Conservation (phyloP, 2,329 filamentous ascomycete species). For the Proliferodiscus dingleyae region DNA sequence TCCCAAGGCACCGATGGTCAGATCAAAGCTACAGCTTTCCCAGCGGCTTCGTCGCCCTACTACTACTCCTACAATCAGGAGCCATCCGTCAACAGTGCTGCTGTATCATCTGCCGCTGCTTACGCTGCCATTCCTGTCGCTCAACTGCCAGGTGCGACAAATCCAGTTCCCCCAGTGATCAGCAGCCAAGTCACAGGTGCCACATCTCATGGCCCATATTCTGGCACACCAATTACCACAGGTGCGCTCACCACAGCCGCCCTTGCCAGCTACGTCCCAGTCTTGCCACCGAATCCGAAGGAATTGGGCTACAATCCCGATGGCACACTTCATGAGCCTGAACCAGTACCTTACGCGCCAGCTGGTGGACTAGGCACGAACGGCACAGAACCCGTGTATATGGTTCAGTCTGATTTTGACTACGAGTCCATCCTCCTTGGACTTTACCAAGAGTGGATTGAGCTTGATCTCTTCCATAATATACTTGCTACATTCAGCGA, state of each 20-base stretch:
- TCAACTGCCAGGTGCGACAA: conserved; percentile 26
- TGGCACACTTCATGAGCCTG: conserved; percentile 59
- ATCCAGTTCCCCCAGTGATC: conserved; percentile 34
- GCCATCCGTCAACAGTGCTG: conserved; percentile 23
- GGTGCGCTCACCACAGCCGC: conserved; percentile 60
- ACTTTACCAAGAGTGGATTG: conserved; percentile 80
- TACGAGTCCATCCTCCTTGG: conserved; percentile 68
- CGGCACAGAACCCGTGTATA: conserved; percentile 69
- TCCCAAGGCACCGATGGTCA: too few species aligned
- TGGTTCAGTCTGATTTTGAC: conserved; percentile 76
- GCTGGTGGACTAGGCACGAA: conserved; percentile 73
- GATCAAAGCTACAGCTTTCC: too few species aligned
- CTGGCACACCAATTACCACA: conserved; percentile 61
- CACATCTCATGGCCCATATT: conserved; percentile 65
- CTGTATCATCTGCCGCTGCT: conserved; percentile 22
- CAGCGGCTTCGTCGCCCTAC: conserved; percentile 9
- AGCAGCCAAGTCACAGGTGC: conserved; percentile 49
- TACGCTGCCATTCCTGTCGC: conserved; percentile 23
- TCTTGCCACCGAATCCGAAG: conserved; percentile 53
- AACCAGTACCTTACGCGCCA: conserved; percentile 69
- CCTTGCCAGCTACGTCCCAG: conserved; percentile 52
- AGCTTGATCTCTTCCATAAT: conserved; percentile 77
- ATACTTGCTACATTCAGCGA: conserved; percentile 65
- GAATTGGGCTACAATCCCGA: conserved; percentile 68
- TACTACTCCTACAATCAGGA: conserved; percentile 24